Evolutionary conservation across 1,139 yeast species (phyloP), one percentile per base, ranked within the genome.

Genomic region (Geotrichum cucujoidarum): DNA sequence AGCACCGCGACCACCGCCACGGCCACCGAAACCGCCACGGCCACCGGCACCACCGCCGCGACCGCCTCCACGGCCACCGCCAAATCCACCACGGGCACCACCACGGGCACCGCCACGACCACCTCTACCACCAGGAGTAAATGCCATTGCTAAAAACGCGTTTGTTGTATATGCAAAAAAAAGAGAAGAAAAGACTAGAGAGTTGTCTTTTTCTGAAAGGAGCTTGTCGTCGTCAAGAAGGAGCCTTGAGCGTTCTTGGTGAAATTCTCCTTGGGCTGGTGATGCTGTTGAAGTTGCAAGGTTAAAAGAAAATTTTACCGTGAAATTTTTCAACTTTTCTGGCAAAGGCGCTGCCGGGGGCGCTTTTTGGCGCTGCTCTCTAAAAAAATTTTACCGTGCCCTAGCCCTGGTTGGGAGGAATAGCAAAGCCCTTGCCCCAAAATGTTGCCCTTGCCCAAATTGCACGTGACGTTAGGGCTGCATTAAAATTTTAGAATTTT

Each of bases 11-110:
- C 61, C 60, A 32, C 61, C 58, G 43, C 61, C 57, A 29, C 53
- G 55, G 20, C 62, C 56, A 25, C 69, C 63, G 40, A 67, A 60
- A 27, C 69, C 70, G 48, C 73, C 71, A 30, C 68, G 55, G 51
- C 64, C 61, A 46, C 74, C 74, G 55, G 73, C 70, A 51, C 71
- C 50, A 20, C 55, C 61, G 31, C 63, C 58, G 34, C 68, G 60
- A 31, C 55, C 53, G 40, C 65, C 63, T 22, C 66, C 65, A 44
- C 67, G 59, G 31, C 62, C 59, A 39, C 71, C 66, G 32, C 66
- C 54, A 41, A 66, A 62, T 21, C 65, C 65, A 45, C 66, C 60
- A 32, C 63, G 59, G 38, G 71, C 65, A 32, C 66, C 55, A 22
- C 54, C 54, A 76, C 40, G 31, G n/a, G 21, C 21, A 25, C 31